Evolutionary conservation across 202 grass and related monocot species (phyloP), one percentile per base, ranked within the genome.

Genomic region (Bolboschoenoplectus hybrid): DNA sequence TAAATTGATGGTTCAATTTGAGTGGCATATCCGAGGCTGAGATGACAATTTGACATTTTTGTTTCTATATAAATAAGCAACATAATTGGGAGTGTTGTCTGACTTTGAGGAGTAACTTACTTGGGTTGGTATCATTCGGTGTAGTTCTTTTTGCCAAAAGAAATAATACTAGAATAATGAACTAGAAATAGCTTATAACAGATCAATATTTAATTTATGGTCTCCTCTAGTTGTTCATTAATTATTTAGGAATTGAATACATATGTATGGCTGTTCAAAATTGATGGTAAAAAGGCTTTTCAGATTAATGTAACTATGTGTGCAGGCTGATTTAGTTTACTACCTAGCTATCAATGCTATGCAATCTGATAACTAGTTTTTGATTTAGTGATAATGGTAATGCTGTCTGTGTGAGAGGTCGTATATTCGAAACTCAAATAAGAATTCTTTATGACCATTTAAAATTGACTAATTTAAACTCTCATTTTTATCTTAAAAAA

Each of bases 61-160:
- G 67, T 70, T 70, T 70, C 39, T 44, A 67, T 67, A 70, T 45
- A 41, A 70, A 45, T 13, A 70, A 70, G 67, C 40, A 6, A 38
- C 17, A 45, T 70, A 45, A 70, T 70, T 45, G 39, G 40, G 39
- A 64, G 17, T n/a, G 67, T 43, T 70, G 17, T 44, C 67, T 70
- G 34, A 39, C 9, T 38, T 39, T 67, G 2, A 9, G 13, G 14
- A 44, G 8, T n/a, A 44, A 14, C 3, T 3, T 65, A 35, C 36
- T 34, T 67, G 10, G 35, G 9, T 3, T 14, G 2, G 63, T 38
- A 38, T 26, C 26, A 26, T 26, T 26, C 26, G 26, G 26, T 26
- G 26, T 26, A 26, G 26, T 26, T 26, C 26, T 26, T 26, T 65
- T 32, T 63, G 16, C 17, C 60, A 63, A 63, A 63, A 57, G 2